Base-by-base conservation (phyloP, 2,329 filamentous ascomycete species). In the Colletotrichum orchidophilum region DNA sequence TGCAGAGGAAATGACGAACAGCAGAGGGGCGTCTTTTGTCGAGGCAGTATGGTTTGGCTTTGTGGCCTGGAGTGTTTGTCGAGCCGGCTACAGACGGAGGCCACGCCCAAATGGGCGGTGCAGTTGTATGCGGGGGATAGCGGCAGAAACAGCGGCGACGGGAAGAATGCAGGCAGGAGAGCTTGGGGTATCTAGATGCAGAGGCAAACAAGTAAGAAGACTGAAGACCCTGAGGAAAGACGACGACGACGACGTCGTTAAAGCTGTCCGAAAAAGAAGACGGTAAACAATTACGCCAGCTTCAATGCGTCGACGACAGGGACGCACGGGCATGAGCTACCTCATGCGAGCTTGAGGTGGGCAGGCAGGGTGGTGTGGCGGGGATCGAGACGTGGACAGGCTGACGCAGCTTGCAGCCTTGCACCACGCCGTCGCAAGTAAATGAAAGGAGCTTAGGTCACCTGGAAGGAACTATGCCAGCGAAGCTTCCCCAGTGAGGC, bases 331-430 rank as follows among this genome's bases (percentile, higher is more conserved):
- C 55, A 39, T 31, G 54, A 61, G 29, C 35, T 61, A 46, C 39
- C 39, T 46, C 39, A 66, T 61, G 67, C 55, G 63, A 26, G 21
- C 55, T 66, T n/a, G 21, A 35, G 63, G 55, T 67, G 67, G 67
- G 55, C 29, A 35, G 65, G 63, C 18, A 39, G 61, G 42, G 50
- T 52, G 13, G 29, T 46, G 64, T 63, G 65, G 68, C 64, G 68
- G 68, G 63, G 65, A 15, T 46, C 21, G 46, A 66, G 27, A 71
- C 57, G 68, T 58, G 24, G 65, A 49, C 58, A 68, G 64, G 69
- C 69, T 71, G 69, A 71, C 69, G 69, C 69, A 70, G 59, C 65
- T 60, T 49, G 27, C 29, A 66, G 67, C 67, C 67, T 70, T 42
- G 63, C 49, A 55, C 62, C 7, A 49, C 29, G 39, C 39, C 9